A percentile compares a stretch with the other conserved stretches of the same genome.
phyloP scores from a whole-genome alignment of 2,329 filamentous ascomycete species.

The Trichocomaceae sp. region DNA sequence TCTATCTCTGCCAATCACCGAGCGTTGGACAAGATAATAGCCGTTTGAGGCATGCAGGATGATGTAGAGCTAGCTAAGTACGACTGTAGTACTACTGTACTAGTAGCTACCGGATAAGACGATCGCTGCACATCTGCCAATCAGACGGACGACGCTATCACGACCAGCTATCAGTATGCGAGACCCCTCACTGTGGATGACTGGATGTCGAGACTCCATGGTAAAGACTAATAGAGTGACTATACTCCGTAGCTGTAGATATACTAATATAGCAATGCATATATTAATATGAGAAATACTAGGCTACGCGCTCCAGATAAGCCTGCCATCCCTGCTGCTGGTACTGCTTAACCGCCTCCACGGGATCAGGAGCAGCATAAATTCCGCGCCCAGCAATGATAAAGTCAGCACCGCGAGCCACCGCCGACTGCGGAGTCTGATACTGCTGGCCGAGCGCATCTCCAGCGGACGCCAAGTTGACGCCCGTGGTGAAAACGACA shows the following conservation, averaged over 20 bases:
- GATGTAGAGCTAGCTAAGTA: no score
- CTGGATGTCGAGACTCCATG: no score
- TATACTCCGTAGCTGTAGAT: no score
- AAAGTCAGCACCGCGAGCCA: slow-evolving; percentile 42
- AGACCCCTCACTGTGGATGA: no score
- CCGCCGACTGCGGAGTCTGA: slow-evolving; percentile 41
- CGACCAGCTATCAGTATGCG: no score
- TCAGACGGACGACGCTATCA: background rate
- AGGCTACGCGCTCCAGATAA: slow-evolving; percentile 33
- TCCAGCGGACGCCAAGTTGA: slow-evolving; percentile 42
- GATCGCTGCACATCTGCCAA: background rate
- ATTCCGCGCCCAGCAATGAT: slow-evolving; percentile 44
- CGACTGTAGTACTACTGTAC: no score
- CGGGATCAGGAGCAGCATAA: slow-evolving; percentile 40
- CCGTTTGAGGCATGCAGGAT: no score
- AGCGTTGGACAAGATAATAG: no score
- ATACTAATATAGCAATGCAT: background rate
- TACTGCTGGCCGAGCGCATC: slow-evolving; percentile 45
- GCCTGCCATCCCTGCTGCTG: slow-evolving; percentile 42
- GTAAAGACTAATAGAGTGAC: no score
- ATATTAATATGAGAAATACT: background rate
- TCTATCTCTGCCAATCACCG: no score
- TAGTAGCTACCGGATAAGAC: background rate
- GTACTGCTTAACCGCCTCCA: slow-evolving; percentile 40
- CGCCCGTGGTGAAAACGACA: slow-evolving; percentile 44